Percentiles rank a stretch among this genome's conserved stretches.
Conservation (phyloP, 106 monocot genomes). For the Dioscorea dumetorum region DNA sequence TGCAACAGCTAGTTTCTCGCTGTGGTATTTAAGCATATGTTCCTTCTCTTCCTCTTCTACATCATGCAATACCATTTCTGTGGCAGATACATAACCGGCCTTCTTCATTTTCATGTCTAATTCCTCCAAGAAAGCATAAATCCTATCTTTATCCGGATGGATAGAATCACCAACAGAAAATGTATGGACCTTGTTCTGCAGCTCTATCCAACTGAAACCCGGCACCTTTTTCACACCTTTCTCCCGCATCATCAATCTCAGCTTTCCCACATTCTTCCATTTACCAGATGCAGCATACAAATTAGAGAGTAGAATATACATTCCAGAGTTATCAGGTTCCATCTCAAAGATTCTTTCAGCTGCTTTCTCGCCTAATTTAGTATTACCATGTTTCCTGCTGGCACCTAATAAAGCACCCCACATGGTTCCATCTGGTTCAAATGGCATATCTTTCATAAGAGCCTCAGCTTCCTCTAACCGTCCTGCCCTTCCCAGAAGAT, state of each 20-base stretch:
- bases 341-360: conserved; percentile 57
- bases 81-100: conserved; percentile 48
- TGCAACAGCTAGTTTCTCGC: conserved; percentile 65
- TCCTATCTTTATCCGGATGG: conserved; percentile 57
- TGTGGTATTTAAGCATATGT: conserved; percentile 68
- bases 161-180: conserved; percentile 60
- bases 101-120: conserved; percentile 47
- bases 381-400: conserved; percentile 49
- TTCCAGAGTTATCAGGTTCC: conserved; percentile 72
- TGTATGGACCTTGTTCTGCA: conserved; percentile 55
- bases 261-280: conserved; percentile 46
- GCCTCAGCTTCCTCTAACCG: conserved; percentile 40
- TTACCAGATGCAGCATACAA: conserved; percentile 47
- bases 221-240: conserved; percentile 65
- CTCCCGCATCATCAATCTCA: conserved; percentile 54
- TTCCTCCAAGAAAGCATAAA: conserved; percentile 55
- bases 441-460: conserved; percentile 49
- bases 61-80: conserved; percentile 62
- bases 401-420: conserved; percentile 80
- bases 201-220: conserved; percentile 72
- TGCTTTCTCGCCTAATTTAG: conserved; percentile 41
- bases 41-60: conserved; percentile 81
- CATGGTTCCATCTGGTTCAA: conserved; percentile 66
- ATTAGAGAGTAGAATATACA: conserved; percentile 77
- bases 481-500: conserved; percentile 64